Base-by-base conservation (phyloP, 2,329 filamentous ascomycete species). In the Sarocladium strictum region DNA sequence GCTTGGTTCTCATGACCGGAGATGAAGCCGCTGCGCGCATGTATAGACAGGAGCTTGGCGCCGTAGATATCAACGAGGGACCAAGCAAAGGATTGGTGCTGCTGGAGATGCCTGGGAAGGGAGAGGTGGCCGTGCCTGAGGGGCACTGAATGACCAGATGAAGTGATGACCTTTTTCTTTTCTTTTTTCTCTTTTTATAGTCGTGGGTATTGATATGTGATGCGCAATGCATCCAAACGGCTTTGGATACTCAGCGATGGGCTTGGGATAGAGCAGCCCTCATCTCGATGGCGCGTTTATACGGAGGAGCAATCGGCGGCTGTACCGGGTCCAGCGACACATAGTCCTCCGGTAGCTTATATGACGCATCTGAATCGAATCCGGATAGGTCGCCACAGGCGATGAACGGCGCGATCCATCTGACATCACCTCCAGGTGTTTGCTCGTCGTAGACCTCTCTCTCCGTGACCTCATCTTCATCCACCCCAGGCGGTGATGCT, bases 341-440 rank as follows among this genome's bases (percentile, higher is more conserved):
- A 65, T 95, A 83, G 60, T 91, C 88, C 57, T 92, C 87, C 0
- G 94, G 92, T 17, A 99, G 76, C 61, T 88, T 83, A 70, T 97
- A 97, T 3, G 92, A 94, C 3, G 94, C 93, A 76, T 99, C 94
- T 1, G 93, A 91, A 73, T 99, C 94, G 73, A 92, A 99, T 11
- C 90, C 86, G 23, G 91, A 95, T 53, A 99, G 78, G 71, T 99
- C 94, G 45, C 94, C 94, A 68, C 94, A 99, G n/a, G 94, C 92
- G 63, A 99, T 81, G 67, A 99, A 99, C 0, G 93, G 91, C 3
- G 92, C 91, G 62, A 97, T 93, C 91, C 93, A 97, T 52, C 87
- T 76, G 69, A 57, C 56, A n/a, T 55, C 56, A 1, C 66, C 64
- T 1, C 64, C 64, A 32, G 10, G 27, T 24, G 15, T 58, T 59